Base-by-base conservation (phyloP, 2,329 filamentous ascomycete species). In the Talaromyces verruculosus region DNA sequence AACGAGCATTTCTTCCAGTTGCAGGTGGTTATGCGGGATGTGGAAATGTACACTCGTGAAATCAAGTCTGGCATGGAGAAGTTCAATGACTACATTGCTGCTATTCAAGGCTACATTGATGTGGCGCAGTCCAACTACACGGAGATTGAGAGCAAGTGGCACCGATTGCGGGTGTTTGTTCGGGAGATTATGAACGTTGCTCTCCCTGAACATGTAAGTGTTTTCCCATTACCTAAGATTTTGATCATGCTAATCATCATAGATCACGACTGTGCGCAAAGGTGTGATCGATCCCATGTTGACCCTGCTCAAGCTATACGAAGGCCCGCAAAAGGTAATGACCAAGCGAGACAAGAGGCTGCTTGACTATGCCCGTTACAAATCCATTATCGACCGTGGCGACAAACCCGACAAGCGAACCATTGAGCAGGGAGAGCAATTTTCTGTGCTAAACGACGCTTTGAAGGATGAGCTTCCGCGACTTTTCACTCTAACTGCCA, bases 291-390 rank as follows among this genome's bases (percentile, higher is more conserved):
- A 93, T 70, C 94, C 92, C 0, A 92, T 96, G 77, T 86, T 91
- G 70, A 85, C 87, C 55, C 85, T 93, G 35, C 90, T 95, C 75
- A 89, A 91, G 72, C 84, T 92, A 8, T 93, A 96, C 72, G 89
- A 91, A 63, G 91, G 91, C 41, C 93, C 94, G 1, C 91, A 93
- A 59, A 86, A 93, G 67, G 90, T 95, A 3, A 97, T 98, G 87
- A 91, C 93, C 75, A 97, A 98, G 81, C 90, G 95, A 28, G 90
- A 93, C 71, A 98, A 98, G 82, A 89, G 92, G n/a, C 86, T 96
- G 15, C 82, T 94, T 17, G 93, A 97, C 74, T 98, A 91, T 77
- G 92, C 94, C 69, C 91, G 91, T 71, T 92, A 87, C 71, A 89
- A 91, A 73, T 87, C 90, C 70, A 84, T 93, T 66, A 89, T 90